These are phyloP conservation scores for Hansenula sp. DNA, from an alignment of 1,139 yeast species.

Conservation along the genomic window DNA sequence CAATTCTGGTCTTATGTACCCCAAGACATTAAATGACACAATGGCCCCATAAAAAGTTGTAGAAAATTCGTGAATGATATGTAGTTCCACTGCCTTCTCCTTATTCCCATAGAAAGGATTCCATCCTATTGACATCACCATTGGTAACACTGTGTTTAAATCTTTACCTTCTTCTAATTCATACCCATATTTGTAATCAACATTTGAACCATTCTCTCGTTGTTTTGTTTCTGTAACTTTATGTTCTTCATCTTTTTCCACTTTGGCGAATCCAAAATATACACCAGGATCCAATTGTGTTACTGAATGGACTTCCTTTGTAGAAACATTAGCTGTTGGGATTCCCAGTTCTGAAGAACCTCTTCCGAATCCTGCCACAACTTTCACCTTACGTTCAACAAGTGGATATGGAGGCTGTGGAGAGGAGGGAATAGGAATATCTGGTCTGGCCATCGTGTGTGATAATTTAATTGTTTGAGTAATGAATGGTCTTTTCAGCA, in stretches of 20 bases:
- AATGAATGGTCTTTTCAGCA: too few relatives aligned
- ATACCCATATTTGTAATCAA: slow-evolving; percentile 61
- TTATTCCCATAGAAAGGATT: slow-evolving; percentile 87
- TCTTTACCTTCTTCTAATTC: slow-evolving; percentile 37
- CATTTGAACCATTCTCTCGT: slow-evolving; percentile 33
- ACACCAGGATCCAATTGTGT: slow-evolving; percentile 70
- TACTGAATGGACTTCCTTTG: slow-evolving; percentile 39
- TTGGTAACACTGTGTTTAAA: slow-evolving; percentile 52
- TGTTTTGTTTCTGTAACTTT: slow-evolving; percentile 16
- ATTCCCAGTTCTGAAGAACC: slow-evolving; percentile 92
- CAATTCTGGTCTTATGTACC: slow-evolving; percentile 88
- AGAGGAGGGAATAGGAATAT: slow-evolving; percentile 35
- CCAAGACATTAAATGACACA: slow-evolving; percentile 66
- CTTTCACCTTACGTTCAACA: slow-evolving; percentile 40
- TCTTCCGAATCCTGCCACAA: slow-evolving; percentile 89
- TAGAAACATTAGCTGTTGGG: slow-evolving; percentile 91
- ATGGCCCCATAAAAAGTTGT: slow-evolving; percentile 78
- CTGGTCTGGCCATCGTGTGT: slow-evolving; percentile 19
- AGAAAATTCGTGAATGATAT: slow-evolving; percentile 70
- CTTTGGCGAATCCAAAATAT: slow-evolving; percentile 77
- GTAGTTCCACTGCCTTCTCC: slow-evolving; percentile 80
- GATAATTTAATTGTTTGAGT: too few relatives aligned
- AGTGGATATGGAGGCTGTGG: slow-evolving; percentile 69
- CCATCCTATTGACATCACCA: slow-evolving; percentile 96
- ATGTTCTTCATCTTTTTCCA: slow-evolving; percentile 15